A percentile compares a stretch with the other conserved stretches of the same genome.
Evolutionary conservation across 257 asterid species (phyloP).

Genomic region (Solanum habrochaites): DNA sequence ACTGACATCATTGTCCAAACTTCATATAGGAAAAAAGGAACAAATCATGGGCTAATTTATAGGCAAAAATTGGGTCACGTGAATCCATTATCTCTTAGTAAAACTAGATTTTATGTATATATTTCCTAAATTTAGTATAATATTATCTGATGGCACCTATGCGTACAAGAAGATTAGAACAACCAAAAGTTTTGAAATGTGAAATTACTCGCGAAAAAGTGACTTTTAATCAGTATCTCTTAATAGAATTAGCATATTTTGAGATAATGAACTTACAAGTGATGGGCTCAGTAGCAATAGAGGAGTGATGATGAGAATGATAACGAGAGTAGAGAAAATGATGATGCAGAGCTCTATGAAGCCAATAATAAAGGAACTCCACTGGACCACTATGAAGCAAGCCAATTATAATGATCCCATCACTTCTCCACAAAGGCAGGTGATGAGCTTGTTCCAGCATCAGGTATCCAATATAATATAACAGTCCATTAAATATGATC

Average conservation of each 20-base stretch:
- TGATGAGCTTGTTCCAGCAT: background rate
- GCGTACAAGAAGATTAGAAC: background rate
- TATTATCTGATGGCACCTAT: background rate
- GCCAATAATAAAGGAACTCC: constrained; percentile 69
- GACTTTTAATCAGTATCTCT: background rate
- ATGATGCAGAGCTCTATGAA: constrained; percentile 69
- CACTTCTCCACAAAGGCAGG: constrained; percentile 47
- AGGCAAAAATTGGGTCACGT: background rate
- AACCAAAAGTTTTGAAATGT: background rate
- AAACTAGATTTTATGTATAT: too few species aligned
- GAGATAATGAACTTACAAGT: constrained; percentile 29
- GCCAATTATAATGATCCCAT: constrained; percentile 35
- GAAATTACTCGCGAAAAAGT: background rate
- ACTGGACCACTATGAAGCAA: constrained; percentile 58
- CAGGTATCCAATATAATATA: constrained; percentile 25
- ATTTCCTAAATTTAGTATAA: background rate
- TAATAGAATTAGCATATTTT: background rate
- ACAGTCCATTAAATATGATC: constrained; percentile 42
- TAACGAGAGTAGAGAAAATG: constrained; percentile 71
- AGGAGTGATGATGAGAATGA: constrained; percentile 86
- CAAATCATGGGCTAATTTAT: background rate
- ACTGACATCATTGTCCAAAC: background rate
- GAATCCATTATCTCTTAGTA: background rate
- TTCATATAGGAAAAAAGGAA: background rate
- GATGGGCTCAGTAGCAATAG: constrained; percentile 70